Evolutionary conservation across 345 rosid genomes (phyloP).

Genomic region (Pugionium dolabratum): DNA sequence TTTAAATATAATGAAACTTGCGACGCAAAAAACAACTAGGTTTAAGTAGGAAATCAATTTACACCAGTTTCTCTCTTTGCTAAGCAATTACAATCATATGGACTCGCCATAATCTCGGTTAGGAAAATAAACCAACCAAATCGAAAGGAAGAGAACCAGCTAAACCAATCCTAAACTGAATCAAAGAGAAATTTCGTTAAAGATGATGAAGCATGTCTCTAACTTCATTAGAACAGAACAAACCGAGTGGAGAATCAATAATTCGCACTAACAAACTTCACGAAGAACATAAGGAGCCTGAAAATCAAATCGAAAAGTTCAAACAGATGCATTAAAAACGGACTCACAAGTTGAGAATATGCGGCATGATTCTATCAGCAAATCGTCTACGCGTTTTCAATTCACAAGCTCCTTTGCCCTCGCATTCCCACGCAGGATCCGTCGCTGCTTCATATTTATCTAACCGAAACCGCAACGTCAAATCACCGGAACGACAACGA

Average conservation of each 20-base stretch:
- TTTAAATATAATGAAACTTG: neutral
- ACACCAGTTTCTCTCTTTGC: too few species aligned
- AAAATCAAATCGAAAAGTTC: neutral
- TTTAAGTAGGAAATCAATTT: neutral
- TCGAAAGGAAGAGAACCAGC: too few species aligned
- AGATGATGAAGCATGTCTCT: neutral
- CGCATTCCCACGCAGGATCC: slow-evolving; percentile 48
- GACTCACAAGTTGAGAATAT: slow-evolving; percentile 72
- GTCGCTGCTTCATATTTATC: slow-evolving; percentile 26
- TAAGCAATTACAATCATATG: too few species aligned
- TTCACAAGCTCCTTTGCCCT: slow-evolving; percentile 57
- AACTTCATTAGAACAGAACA: too few species aligned
- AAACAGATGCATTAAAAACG: neutral
- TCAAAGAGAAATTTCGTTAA: neutral
- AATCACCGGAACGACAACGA: neutral
- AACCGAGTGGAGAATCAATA: neutral
- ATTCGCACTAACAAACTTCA: neutral
- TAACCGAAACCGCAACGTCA: neutral
- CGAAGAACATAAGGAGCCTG: neutral
- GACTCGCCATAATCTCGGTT: slow-evolving; percentile 2
- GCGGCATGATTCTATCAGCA: slow-evolving; percentile 68
- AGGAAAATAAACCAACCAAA: neutral
- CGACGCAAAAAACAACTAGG: neutral
- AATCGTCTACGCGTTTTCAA: slow-evolving; percentile 22
- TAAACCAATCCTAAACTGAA: neutral